phyloP scores from a whole-genome alignment of 2,329 filamentous ascomycete species.

The Fusarium multiceps region DNA sequence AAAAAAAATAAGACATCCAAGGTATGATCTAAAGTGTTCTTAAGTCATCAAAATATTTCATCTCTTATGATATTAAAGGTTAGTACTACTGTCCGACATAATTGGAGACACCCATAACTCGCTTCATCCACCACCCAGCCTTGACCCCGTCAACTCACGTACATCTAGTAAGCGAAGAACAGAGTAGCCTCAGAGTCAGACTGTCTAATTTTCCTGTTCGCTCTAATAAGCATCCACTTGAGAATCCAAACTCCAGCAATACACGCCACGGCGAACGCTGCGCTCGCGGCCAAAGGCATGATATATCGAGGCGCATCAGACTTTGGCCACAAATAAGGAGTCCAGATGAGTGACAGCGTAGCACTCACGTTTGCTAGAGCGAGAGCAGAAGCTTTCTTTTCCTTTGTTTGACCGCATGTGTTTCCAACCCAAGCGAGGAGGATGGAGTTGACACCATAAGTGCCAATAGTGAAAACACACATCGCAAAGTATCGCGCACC shows the following conservation, averaged over 20 bases:
- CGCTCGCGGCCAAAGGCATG: slow-evolving; percentile 35
- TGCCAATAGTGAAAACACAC: slow-evolving; percentile 53
- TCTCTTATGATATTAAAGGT: neutral
- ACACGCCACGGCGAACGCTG: slow-evolving; percentile 49
- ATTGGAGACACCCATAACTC: neutral
- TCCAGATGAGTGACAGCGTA: too few relatives aligned
- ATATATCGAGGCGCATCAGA: slow-evolving; percentile 40
- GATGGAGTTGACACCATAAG: slow-evolving; percentile 55
- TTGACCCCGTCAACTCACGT: neutral
- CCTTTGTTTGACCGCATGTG: slow-evolving; percentile 58
- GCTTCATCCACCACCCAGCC: neutral
- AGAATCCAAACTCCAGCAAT: slow-evolving; percentile 46
- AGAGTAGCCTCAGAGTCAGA: slow-evolving; percentile 39
- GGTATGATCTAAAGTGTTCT: rapidly evolving
- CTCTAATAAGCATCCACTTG: slow-evolving; percentile 43
- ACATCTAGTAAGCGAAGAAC: slow-evolving; percentile 38
- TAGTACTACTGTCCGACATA: neutral
- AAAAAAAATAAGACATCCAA: neutral
- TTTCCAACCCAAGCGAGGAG: slow-evolving; percentile 57
- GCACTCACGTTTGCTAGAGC: slow-evolving; percentile 43
- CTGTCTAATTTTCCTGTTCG: slow-evolving; percentile 45
- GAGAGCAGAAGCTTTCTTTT: slow-evolving; percentile 60
- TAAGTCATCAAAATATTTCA: neutral
- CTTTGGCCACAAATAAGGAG: slow-evolving; percentile 31
- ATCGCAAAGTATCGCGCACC: slow-evolving; percentile 47